These are phyloP conservation scores for Pseudogymnoascus sp. DNA, from an alignment of 2,329 filamentous ascomycete genomes.

Conservation along the genomic window DNA sequence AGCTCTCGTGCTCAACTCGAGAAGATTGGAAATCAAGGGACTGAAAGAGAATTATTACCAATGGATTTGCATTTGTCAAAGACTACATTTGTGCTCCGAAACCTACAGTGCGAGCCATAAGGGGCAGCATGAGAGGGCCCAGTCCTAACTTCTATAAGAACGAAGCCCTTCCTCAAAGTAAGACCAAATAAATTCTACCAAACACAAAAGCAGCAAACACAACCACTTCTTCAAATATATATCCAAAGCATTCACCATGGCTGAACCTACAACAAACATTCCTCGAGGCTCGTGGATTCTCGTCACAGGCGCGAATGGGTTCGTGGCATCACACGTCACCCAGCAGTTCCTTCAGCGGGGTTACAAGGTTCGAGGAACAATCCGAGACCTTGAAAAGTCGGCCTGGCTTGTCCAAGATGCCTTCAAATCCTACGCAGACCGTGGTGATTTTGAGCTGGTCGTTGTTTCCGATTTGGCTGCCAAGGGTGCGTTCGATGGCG, in stretches of 20 bases:
- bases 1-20: not conserved
- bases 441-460: conserved; percentile 30
- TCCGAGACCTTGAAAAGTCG: conserved; percentile 28
- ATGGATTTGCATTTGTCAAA: not conserved
- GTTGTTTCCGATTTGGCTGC: conserved; percentile 32
- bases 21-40: not conserved
- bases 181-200: not conserved
- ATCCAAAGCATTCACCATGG: not conserved
- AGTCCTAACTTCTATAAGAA: not conserved
- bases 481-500: conserved; percentile 32
- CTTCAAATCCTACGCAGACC: conserved; percentile 25
- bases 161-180: not conserved
- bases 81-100: not conserved
- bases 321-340: conserved; percentile 35
- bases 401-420: conserved; percentile 29
- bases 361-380: conserved; percentile 38
- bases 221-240: not conserved
- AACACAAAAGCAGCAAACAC: not conserved
- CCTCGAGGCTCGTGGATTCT: conserved; percentile 30
- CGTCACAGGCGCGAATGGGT: conserved; percentile 40
- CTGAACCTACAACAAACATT: conserved; percentile 15
- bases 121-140: not conserved
- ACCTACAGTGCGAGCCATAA: not conserved
- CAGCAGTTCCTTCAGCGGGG: conserved; percentile 34
- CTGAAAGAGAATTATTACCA: not conserved